Conservation (phyloP, 768 basidiomycete genomes). For the Pisolithus sp. region DNA sequence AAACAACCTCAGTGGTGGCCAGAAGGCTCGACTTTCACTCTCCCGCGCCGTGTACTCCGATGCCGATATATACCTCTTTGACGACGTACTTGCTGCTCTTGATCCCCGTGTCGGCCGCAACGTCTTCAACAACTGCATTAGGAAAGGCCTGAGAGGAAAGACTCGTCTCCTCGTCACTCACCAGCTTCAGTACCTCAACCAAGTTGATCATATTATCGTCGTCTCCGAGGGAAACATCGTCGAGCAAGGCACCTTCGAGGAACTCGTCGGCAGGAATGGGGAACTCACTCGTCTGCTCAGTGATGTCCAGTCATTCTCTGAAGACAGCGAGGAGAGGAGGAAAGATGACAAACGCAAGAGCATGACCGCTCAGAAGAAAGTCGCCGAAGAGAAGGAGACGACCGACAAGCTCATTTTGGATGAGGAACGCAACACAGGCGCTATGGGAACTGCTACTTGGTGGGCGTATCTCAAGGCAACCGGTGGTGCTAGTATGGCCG, state of each 20-base stretch:
- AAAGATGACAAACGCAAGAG: conserved; percentile 20
- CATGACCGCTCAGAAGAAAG: conserved; percentile 7
- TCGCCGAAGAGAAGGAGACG: conserved; percentile 7
- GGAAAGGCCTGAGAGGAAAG: conserved; percentile 14
- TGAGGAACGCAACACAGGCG: conserved; percentile 21
- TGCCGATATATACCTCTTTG: conserved; percentile 38
- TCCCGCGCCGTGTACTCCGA: conserved; percentile 41
- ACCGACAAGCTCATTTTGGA: conserved; percentile 14
- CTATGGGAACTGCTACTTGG: conserved; percentile 21
- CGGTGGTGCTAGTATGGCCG: conserved; percentile 15
- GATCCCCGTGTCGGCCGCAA: conserved; percentile 40
- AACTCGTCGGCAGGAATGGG: conserved; percentile 27
- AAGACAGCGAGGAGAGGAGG: conserved; percentile 4
- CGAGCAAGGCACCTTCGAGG: conserved; percentile 39
- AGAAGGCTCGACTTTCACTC: conserved; percentile 42
- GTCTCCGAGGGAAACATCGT: conserved; percentile 38
- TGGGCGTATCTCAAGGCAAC: conserved; percentile 28
- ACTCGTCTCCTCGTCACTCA: conserved; percentile 26
- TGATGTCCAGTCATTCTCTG: conserved; percentile 12
- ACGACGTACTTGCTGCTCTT: conserved; percentile 42
- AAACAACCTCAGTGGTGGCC: conserved; percentile 39
- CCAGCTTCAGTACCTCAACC: conserved; percentile 26
- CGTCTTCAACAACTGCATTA: conserved; percentile 24
- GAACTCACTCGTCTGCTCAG: conserved; percentile 21
- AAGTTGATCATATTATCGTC: conserved; percentile 42